Evolutionary conservation across 2,329 filamentous ascomycete species (phyloP), one percentile per base, ranked within the genome.

Genomic region (Microsporum ferrugineum): DNA sequence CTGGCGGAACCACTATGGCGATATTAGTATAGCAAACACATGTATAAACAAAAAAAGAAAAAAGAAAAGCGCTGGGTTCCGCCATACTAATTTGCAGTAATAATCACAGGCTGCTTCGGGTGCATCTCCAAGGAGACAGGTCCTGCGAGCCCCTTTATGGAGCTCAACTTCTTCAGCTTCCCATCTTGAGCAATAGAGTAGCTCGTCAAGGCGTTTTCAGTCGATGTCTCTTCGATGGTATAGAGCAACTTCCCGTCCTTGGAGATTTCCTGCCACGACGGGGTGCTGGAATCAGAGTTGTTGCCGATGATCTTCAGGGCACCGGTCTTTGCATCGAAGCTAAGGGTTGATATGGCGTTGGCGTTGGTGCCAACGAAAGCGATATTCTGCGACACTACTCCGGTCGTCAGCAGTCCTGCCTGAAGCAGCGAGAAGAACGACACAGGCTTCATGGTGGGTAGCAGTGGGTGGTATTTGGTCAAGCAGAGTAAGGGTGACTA

Each of bases 51-150:
- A 31, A 45, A 45, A 58, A 5, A 55, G 10, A 33, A 55, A 2
- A 14, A 7, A 56, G 33, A 27, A 39, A 4, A 17, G 33, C 17
- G 17, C 17, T 17, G 17, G 17, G 17, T 29, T 12, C 33, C 14
- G 14, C 59, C 62, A 34, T 60, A 63, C 62, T 63, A 63, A 38
- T 63, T 63, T 29, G 62, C 62, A 36, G 62, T 63, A 34, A 63
- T 47, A 34, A 63, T 62, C 2, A 58, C n/a, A 8, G 39, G 60
- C 60, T 60, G 41, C 12, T 62, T 38, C 12, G 60, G 60, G 53
- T 49, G 60, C 36, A 63, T 62, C 5, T 51, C 58, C 57, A 63
- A 29, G 17, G 57, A 56, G 51, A 62, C 62, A 8, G 60, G 60
- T 31, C 38, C 29, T 5, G 47, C 51, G 34, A 55, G 49, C 8